Conservation (phyloP, 768 basidiomycete genomes). For the Zangia roseola region DNA sequence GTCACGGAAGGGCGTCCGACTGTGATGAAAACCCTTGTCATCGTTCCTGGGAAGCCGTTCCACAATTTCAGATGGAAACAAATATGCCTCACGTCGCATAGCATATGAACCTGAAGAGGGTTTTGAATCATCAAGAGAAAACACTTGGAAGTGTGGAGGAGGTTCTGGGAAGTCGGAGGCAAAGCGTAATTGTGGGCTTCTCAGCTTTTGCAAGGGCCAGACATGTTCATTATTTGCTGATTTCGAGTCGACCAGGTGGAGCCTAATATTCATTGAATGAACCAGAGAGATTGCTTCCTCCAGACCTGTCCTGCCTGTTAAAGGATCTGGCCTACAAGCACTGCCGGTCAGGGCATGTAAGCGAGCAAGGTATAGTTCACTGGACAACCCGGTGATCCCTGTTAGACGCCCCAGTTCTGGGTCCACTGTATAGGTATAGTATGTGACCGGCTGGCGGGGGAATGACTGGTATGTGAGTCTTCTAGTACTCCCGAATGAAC, state of each 20-base stretch:
- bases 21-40: no score
- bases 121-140: no score
- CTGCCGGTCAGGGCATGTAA: conserved; percentile 44
- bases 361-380: conserved; percentile 35
- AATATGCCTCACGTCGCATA: conserved; percentile 6
- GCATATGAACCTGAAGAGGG: no score
- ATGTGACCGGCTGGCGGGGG: background rate
- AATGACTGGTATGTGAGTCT: background rate
- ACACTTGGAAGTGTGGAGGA: no score
- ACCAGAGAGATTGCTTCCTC: conserved; percentile 36
- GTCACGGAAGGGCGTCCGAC: conserved; percentile 1
- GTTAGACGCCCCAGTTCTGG: conserved; percentile 24
- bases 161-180: no score
- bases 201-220: no score
- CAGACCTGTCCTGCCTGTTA: conserved; percentile 41
- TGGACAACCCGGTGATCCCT: conserved; percentile 18
- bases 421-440: conserved; percentile 8
- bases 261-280: no score
- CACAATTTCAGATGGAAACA: conserved; percentile 14
- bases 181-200: no score
- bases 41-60: background rate
- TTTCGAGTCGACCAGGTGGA: no score
- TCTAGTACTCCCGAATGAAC: no score
- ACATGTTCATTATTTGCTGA: no score
- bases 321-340: conserved; percentile 39